Conservation (phyloP, 495 filamentous ascomycete species). For the Cryomyces minteri region DNA sequence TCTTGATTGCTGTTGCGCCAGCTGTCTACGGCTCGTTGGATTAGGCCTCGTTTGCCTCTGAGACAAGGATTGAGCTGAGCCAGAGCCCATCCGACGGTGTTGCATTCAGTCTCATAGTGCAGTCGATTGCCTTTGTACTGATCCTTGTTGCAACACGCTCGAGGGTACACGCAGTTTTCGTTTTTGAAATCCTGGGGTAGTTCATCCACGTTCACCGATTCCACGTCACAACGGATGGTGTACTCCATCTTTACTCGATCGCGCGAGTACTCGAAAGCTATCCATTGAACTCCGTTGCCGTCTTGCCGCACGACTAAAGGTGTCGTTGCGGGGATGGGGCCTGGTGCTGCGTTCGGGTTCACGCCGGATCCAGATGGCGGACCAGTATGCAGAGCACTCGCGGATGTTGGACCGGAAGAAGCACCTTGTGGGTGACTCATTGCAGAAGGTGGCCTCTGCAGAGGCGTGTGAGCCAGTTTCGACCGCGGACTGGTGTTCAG, state of each 20-base stretch:
- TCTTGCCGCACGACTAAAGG: conserved; percentile 90
- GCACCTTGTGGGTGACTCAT: conserved; percentile 25
- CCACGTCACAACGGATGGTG: conserved; percentile 93
- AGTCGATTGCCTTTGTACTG: conserved; percentile 90
- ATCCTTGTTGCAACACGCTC: conserved; percentile 88
- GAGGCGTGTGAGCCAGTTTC: conserved; percentile 38
- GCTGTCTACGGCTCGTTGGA: conserved; percentile 93
- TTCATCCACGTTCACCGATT: conserved; percentile 81
- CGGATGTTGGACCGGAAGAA: conserved; percentile 31
- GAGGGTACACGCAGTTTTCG: conserved; percentile 94
- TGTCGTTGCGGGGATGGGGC: conserved; percentile 94
- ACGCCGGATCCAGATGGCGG: conserved; percentile 26
- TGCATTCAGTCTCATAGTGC: conserved; percentile 96
- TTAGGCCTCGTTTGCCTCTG: conserved; percentile 82
- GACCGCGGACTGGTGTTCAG: conserved; percentile 42
- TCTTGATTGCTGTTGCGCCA: conserved; percentile 99
- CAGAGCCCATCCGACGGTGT: conserved; percentile 91
- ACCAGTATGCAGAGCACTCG: conserved; percentile 28
- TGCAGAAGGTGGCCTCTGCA: conserved; percentile 38
- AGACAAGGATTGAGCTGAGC: conserved; percentile 83
- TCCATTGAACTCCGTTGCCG: conserved; percentile 96
- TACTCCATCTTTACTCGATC: conserved; percentile 99
- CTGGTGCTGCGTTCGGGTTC: conserved; percentile 85
- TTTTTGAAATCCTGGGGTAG: conserved; percentile 81
- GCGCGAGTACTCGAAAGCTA: conserved; percentile 94